These are phyloP conservation scores for Hanseniaspora nectarophila DNA, from an alignment of 805 yeast genomes.

Conservation along the genomic window DNA sequence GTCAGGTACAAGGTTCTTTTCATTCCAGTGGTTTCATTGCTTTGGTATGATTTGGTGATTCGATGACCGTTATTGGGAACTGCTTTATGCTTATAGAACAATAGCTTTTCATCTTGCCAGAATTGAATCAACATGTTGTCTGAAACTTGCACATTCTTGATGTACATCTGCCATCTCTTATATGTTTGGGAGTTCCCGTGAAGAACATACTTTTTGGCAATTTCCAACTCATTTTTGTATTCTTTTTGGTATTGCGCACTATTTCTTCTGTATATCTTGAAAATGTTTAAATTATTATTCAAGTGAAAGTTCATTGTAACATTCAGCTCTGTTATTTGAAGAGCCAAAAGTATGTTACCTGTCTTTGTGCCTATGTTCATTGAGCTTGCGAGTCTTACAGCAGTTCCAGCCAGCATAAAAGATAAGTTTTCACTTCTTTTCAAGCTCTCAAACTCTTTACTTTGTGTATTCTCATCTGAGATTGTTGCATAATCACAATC, in stretches of 20 bases:
- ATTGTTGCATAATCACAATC: constrained; percentile 72
- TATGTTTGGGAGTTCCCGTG: constrained; percentile 27
- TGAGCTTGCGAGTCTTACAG: constrained; percentile 76
- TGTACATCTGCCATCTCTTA: constrained; percentile 5
- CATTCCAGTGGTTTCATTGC: constrained; percentile 1
- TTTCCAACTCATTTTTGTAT: constrained; percentile 12
- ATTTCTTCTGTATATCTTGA: constrained; percentile 6
- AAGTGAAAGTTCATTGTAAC: constrained; percentile 73
- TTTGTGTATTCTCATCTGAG: background rate
- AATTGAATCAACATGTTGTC: constrained; percentile 25
- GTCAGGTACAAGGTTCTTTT: constrained; percentile 43
- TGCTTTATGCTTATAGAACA: constrained; percentile 21
- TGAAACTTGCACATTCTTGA: constrained; percentile 7
- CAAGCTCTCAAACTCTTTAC: constrained; percentile 63
- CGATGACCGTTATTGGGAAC: background rate
- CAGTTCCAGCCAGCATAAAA: constrained; percentile 86
- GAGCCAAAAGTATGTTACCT: constrained; percentile 64
- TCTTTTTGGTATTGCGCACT: background rate
- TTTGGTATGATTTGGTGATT: constrained; percentile 17
- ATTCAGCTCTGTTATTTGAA: constrained; percentile 73
- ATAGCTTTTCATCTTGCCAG: constrained; percentile 26
- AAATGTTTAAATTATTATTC: constrained; percentile 47
- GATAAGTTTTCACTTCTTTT: constrained; percentile 81
- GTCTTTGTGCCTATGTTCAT: constrained; percentile 67
- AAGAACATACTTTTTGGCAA: constrained; percentile 20